Conservation (phyloP, 2,329 filamentous ascomycete genomes). For the Pseudocercospora musae region DNA sequence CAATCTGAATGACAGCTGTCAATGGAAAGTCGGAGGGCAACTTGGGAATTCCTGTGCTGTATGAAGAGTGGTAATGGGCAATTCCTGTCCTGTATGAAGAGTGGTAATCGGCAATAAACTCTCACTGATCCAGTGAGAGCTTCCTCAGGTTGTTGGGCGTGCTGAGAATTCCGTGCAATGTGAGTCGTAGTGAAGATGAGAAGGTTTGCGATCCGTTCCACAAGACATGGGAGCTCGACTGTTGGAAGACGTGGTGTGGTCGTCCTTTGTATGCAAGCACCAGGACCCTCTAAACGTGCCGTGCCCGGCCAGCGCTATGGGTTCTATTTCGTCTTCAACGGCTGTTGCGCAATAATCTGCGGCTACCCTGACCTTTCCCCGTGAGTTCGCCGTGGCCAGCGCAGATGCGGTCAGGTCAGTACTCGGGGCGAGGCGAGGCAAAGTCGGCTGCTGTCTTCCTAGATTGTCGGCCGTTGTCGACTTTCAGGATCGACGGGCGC, state of each 20-base stretch:
- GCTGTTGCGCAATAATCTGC: slow-evolving; percentile 21
- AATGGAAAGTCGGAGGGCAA: neutral
- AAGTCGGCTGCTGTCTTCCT: slow-evolving; percentile 20
- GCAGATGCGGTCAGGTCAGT: slow-evolving; percentile 11
- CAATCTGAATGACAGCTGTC: neutral
- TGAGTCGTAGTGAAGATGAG: slow-evolving; percentile 5
- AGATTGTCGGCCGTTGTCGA: slow-evolving; percentile 19
- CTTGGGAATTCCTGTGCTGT: neutral
- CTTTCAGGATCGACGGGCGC: slow-evolving; percentile 16
- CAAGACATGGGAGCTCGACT: slow-evolving; percentile 18
- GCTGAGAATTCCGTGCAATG: neutral
- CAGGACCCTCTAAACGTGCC: slow-evolving; percentile 6
- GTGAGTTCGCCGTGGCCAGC: slow-evolving; percentile 8
- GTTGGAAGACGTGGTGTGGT: slow-evolving; percentile 11
- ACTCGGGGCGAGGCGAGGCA: slow-evolving; percentile 13
- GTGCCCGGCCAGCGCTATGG: slow-evolving; percentile 7
- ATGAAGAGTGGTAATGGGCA: neutral
- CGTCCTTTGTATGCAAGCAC: slow-evolving; percentile 19
- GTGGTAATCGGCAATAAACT: slow-evolving; percentile 2
- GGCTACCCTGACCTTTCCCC: slow-evolving; percentile 15
- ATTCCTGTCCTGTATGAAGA: neutral
- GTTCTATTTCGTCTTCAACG: slow-evolving; percentile 17
- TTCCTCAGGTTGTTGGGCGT: neutral
- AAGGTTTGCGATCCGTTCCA: slow-evolving; percentile 20
- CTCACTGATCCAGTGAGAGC: neutral